A percentile compares a stretch with the other conserved stretches of the same genome.
Evolutionary conservation across 2,329 filamentous ascomycete genomes (phyloP).

Genomic region (Endocalyx cinctus): DNA sequence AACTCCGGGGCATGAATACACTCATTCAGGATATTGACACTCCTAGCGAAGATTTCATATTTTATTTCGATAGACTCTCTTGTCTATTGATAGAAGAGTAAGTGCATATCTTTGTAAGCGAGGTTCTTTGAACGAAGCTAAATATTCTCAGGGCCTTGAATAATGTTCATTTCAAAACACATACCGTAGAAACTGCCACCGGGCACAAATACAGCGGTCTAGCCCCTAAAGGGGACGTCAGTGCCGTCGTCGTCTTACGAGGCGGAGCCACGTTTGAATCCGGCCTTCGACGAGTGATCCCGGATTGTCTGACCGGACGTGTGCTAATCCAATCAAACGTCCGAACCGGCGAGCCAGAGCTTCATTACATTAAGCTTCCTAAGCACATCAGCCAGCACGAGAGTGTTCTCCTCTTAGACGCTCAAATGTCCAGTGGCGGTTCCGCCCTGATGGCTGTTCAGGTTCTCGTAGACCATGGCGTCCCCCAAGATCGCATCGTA

Average conservation of each 20-base stretch:
- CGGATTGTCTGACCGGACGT: slow-evolving; percentile 85
- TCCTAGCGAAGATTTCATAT: slow-evolving; percentile 84
- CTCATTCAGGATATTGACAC: slow-evolving; percentile 80
- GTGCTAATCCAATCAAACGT: slow-evolving; percentile 87
- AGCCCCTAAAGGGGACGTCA: slow-evolving; percentile 65
- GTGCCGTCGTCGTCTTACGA: slow-evolving; percentile 82
- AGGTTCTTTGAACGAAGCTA: not conserved
- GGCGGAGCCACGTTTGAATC: slow-evolving; percentile 86
- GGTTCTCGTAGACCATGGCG: slow-evolving; percentile 91
- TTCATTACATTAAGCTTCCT: slow-evolving; percentile 83
- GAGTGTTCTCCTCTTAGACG: slow-evolving; percentile 80
- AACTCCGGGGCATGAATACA: slow-evolving; percentile 84
- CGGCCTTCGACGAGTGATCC: slow-evolving; percentile 82
- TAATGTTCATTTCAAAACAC: slow-evolving; percentile 64
- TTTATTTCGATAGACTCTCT: slow-evolving; percentile 90
- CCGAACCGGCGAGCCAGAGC: slow-evolving; percentile 81
- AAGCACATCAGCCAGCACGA: slow-evolving; percentile 68
- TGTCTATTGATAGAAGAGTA: slow-evolving; percentile 79
- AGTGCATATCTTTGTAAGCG: slow-evolving; percentile 22
- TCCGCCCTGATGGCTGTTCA: slow-evolving; percentile 88
- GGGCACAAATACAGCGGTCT: slow-evolving; percentile 69
- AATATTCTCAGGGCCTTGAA: slow-evolving; percentile 60
- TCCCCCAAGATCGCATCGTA: slow-evolving; percentile 77
- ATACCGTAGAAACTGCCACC: slow-evolving; percentile 65
- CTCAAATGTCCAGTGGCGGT: slow-evolving; percentile 91